A percentile compares a stretch with the other conserved stretches of the same genome.
Conservation (phyloP, 495 filamentous ascomycete genomes). For the Thermothielavioides terrestris region DNA sequence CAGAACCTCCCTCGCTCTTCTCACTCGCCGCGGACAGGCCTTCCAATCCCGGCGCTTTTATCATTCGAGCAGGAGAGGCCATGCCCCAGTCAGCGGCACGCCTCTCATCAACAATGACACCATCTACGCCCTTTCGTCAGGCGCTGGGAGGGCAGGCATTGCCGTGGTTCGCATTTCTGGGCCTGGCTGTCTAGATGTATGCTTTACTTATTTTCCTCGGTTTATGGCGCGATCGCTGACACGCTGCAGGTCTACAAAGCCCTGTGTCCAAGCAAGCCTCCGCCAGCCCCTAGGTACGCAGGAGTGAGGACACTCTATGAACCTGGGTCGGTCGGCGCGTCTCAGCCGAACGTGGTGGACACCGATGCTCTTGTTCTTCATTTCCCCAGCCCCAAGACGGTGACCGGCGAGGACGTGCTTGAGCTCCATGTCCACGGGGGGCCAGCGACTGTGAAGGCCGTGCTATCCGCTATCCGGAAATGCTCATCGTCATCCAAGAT, state of each 20-base stretch:
- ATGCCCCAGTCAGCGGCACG: no score
- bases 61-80: background rate
- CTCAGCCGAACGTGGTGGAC: conserved; percentile 54
- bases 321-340: conserved; percentile 35
- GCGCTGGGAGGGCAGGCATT: conserved; percentile 78
- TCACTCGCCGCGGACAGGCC: no score
- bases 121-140: conserved; percentile 89
- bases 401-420: conserved; percentile 85
- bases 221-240: conserved; percentile 1
- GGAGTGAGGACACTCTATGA: conserved; percentile 67
- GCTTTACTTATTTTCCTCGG: conserved; percentile 8
- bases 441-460: conserved; percentile 73
- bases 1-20: background rate
- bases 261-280: conserved; percentile 57
- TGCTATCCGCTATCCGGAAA: conserved; percentile 64
- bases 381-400: conserved; percentile 75
- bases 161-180: conserved; percentile 87
- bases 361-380: conserved; percentile 76
- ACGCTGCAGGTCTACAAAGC: conserved; percentile 59
- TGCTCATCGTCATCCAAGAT: conserved; percentile 31
- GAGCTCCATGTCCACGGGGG: conserved; percentile 96
- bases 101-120: conserved; percentile 42
- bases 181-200: conserved; percentile 59
- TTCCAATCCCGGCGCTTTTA: background rate
- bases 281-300: conserved; percentile 68